Evolutionary conservation across 2,329 filamentous ascomycete genomes (phyloP).

Genomic region (Epichloe gansuensis): DNA sequence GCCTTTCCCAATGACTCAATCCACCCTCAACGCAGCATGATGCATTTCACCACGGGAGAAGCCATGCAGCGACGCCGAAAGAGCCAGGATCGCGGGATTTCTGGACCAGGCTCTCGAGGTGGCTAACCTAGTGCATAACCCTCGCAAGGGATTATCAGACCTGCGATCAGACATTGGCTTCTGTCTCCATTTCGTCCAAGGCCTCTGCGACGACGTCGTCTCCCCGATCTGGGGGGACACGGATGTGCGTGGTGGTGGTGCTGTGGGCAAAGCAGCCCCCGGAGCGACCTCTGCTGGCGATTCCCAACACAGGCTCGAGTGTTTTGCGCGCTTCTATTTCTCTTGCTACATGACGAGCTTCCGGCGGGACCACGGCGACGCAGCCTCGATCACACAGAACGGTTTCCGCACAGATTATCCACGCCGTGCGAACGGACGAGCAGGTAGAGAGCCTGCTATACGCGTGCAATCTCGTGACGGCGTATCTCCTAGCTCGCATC

Average conservation of each 20-base stretch:
- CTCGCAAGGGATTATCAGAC: background rate
- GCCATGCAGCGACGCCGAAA: background rate
- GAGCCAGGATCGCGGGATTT: background rate
- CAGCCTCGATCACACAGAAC: too few species aligned
- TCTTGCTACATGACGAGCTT: too few species aligned
- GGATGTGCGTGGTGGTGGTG: too few species aligned
- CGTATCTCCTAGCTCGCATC: background rate
- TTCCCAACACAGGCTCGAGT: too few species aligned
- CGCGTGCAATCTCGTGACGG: background rate
- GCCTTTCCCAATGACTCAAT: background rate
- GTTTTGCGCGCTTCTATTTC: too few species aligned
- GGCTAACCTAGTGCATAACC: background rate
- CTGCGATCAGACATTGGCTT: background rate
- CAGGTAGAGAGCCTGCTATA: background rate
- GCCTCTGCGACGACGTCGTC: too few species aligned
- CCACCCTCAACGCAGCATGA: background rate
- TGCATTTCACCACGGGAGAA: too few species aligned
- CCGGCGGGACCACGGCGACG: too few species aligned
- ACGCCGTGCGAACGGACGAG: background rate
- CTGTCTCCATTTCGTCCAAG: too few species aligned
- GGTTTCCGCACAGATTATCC: background rate
- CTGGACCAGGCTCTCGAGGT: background rate
- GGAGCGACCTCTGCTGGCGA: too few species aligned
- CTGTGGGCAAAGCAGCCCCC: too few species aligned
- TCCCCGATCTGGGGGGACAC: too few species aligned